A percentile compares a stretch with the other conserved stretches of the same genome.
Conservation (phyloP, 2,329 filamentous ascomycete species). For the Endothia cerciana region DNA sequence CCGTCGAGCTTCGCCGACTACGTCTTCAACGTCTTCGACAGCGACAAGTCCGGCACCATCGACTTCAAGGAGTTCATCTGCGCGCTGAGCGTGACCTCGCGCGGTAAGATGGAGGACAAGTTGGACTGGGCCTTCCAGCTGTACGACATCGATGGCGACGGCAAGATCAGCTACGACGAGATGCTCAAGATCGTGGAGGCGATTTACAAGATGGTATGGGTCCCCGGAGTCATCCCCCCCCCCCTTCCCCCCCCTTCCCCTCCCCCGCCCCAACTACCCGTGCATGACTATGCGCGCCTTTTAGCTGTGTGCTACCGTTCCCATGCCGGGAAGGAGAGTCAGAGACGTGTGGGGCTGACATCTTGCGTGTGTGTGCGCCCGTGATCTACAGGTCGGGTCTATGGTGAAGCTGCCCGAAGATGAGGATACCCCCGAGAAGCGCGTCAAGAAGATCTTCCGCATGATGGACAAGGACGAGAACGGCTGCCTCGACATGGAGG, state of each 20-base stretch:
- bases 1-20: conserved; percentile 98
- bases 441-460: conserved; percentile 95
- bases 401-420: conserved; percentile 99
- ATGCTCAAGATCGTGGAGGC: conserved; percentile 99
- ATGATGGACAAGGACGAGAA: conserved; percentile 99
- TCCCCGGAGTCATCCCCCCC: neutral
- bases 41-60: conserved; percentile 95
- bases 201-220: conserved; percentile 96
- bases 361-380: conserved; percentile 12
- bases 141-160: conserved; percentile 98
- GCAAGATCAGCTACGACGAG: conserved; percentile 98
- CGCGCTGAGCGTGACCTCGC: conserved; percentile 92
- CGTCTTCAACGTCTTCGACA: conserved; percentile 98
- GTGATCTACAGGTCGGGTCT: conserved; percentile 78
- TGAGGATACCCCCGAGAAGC: conserved; percentile 98
- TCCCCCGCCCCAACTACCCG: too few relatives aligned
- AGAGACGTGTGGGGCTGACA: neutral
- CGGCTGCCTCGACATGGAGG: conserved; percentile 91
- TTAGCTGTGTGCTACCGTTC: neutral
- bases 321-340: neutral
- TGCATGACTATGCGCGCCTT: too few relatives aligned
- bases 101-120: conserved; percentile 99
- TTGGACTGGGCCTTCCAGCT: conserved; percentile 99
- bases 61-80: conserved; percentile 99
- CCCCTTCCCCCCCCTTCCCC: neutral